These are phyloP conservation scores for Megacollybia platyphylla DNA, from an alignment of 1,284 basidiomycete species.

Conservation along the genomic window DNA sequence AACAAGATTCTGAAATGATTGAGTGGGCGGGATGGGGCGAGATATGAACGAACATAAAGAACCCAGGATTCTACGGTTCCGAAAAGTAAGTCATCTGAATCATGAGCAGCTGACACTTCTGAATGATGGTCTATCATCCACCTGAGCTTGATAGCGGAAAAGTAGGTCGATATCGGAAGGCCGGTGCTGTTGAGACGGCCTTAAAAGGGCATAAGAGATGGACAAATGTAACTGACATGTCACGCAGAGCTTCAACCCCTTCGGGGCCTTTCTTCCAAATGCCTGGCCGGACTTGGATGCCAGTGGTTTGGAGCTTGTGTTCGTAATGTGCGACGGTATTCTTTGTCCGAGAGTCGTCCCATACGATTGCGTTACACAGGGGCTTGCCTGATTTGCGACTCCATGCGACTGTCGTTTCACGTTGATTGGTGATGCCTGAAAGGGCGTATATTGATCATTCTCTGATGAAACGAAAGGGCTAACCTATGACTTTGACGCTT, in stretches of 20 bases:
- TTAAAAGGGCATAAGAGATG: conserved; percentile 6
- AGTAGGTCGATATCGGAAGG: conserved; percentile 91
- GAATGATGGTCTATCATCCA: conserved; percentile 93
- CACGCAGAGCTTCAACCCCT: conserved; percentile 51
- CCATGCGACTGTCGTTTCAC: conserved; percentile 95
- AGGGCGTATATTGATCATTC: not conserved
- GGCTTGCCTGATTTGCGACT: conserved; percentile 82
- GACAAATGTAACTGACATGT: conserved; percentile 40
- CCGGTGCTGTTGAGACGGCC: conserved; percentile 50
- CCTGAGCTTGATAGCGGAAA: conserved; percentile 89
- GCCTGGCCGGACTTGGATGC: conserved; percentile 64
- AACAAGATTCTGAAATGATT: conserved; percentile 58
- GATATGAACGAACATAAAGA: conserved; percentile 55
- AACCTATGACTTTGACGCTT: conserved; percentile 88
- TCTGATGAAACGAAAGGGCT: conserved; percentile 14
- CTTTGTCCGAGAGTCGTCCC: conserved; percentile 91
- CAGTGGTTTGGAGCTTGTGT: conserved; percentile 58
- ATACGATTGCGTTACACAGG: conserved; percentile 85
- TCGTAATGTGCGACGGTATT: conserved; percentile 72
- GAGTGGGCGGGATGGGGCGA: not conserved
- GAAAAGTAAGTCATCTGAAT: conserved; percentile 74
- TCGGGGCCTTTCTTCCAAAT: conserved; percentile 60
- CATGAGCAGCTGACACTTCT: conserved; percentile 74
- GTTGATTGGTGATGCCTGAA: conserved; percentile 91
- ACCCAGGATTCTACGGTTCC: conserved; percentile 98